Evolutionary conservation across 805 yeast genomes (phyloP).

Genomic region (Hemisphaericaspora nanyangensis): DNA sequence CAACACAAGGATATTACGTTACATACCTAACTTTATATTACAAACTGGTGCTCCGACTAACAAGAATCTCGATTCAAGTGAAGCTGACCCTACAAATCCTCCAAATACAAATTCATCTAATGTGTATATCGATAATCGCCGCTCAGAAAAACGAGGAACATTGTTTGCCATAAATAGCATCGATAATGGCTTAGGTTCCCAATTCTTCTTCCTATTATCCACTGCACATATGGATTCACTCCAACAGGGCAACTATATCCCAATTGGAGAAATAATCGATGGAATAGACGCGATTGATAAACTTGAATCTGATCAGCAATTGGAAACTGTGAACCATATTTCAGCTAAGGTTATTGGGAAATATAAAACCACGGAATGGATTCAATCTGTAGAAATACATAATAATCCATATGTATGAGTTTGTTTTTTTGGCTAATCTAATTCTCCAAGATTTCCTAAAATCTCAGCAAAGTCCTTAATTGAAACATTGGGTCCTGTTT

Average conservation of each 20-base stretch:
- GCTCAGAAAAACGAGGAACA: constrained; percentile 10
- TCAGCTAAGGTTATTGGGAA: constrained; percentile 1
- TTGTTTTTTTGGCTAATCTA: constrained; percentile 15
- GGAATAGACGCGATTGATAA: constrained; percentile 15
- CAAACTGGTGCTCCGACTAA: constrained; percentile 21
- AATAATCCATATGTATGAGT: background rate
- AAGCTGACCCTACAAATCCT: constrained; percentile 9
- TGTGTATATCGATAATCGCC: background rate
- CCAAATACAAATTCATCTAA: background rate
- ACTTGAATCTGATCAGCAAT: background rate
- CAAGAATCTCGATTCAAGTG: constrained; percentile 11
- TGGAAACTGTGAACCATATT: background rate
- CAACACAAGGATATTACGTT: constrained; percentile 13
- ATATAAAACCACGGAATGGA: constrained; percentile 3
- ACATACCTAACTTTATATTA: constrained; percentile 16
- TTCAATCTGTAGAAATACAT: background rate
- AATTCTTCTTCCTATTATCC: constrained; percentile 16
- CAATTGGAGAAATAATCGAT: constrained; percentile 16
- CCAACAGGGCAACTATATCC: constrained; percentile 11
- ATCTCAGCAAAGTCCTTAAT: constrained; percentile 42
- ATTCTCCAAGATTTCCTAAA: constrained; percentile 37
- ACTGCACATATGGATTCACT: constrained; percentile 6
- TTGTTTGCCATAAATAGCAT: constrained; percentile 11
- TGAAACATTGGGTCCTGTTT: constrained; percentile 23
- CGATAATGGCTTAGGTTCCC: constrained; percentile 15